Evolutionary conservation across 139 green algal genomes (phyloP).

Genomic region (Coelastrella sp.): DNA sequence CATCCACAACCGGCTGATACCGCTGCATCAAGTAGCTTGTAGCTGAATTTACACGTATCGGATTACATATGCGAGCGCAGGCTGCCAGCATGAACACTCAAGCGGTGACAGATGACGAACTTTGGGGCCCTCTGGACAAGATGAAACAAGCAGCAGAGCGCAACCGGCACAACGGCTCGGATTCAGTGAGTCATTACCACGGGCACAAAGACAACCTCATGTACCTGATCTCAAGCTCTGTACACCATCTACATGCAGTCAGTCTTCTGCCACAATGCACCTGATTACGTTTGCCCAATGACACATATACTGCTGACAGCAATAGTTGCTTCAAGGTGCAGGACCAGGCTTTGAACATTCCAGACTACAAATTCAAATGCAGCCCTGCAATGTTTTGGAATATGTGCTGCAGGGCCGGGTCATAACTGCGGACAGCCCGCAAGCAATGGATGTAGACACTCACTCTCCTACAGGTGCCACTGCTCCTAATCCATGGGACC

Average conservation of each 20-base stretch:
- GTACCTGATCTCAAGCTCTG: no score
- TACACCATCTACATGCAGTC: no score
- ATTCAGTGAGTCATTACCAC: not conserved
- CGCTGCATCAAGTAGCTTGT: not conserved
- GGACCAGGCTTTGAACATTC: no score
- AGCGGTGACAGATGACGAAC: not conserved
- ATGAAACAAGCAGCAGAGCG: constrained; percentile 2
- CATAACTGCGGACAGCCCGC: not conserved
- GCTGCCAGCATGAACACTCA: not conserved
- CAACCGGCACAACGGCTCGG: not conserved
- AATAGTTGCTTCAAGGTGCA: no score
- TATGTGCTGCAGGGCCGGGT: not conserved
- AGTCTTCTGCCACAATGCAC: no score
- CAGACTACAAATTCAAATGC: no score
- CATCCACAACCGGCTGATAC: not conserved
- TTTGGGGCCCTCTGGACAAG: not conserved
- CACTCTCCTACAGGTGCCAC: not conserved
- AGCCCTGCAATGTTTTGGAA: not conserved
- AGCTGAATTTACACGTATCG: not conserved
- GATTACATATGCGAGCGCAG: no score
- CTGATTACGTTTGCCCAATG: no score
- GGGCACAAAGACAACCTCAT: no score
- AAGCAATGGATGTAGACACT: not conserved
- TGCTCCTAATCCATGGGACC: not conserved
- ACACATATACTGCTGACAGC: no score